These are phyloP conservation scores for Chaetomium globosum DNA, from an alignment of 2,329 filamentous ascomycete species.

Conservation along the genomic window DNA sequence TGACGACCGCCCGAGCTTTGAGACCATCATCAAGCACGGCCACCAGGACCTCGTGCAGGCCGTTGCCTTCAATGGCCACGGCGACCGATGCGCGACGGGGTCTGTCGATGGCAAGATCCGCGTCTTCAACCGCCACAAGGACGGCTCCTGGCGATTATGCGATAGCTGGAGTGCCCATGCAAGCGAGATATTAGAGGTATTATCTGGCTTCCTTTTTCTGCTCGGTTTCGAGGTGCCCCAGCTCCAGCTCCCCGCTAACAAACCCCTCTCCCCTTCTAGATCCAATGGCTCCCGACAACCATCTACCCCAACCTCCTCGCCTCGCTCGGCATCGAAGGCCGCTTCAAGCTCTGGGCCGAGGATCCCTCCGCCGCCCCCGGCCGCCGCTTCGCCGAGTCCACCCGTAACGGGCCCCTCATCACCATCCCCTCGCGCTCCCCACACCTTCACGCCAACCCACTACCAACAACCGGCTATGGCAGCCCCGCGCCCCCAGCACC, in stretches of 20 bases:
- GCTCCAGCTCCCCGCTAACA: background rate
- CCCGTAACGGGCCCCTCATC: constrained; percentile 38
- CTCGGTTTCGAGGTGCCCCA: too few relatives aligned
- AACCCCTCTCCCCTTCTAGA: constrained; percentile 49
- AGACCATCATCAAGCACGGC: constrained; percentile 69
- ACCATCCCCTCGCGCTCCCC: constrained; percentile 25
- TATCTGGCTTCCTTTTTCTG: constrained; percentile 37
- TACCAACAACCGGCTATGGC: constrained; percentile 33
- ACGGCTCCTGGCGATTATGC: constrained; percentile 74
- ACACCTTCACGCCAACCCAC: constrained; percentile 32
- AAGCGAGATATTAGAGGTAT: constrained; percentile 83
- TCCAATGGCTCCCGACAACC: constrained; percentile 91
- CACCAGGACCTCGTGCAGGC: constrained; percentile 81
- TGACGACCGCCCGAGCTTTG: constrained; percentile 55
- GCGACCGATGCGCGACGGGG: constrained; percentile 86
- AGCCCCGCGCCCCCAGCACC: constrained; percentile 19
- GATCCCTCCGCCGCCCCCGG: constrained; percentile 79
- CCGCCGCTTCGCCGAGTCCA: constrained; percentile 70
- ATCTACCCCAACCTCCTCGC: constrained; percentile 84
- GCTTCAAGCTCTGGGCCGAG: constrained; percentile 91
- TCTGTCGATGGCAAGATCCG: constrained; percentile 92
- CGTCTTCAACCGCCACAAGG: constrained; percentile 82
- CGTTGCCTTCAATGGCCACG: constrained; percentile 88
- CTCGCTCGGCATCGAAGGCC: constrained; percentile 85
- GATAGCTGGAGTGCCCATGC: constrained; percentile 91